phyloP scores from a whole-genome alignment of 1,284 basidiomycete genomes.

The Ustilago bromivora region DNA sequence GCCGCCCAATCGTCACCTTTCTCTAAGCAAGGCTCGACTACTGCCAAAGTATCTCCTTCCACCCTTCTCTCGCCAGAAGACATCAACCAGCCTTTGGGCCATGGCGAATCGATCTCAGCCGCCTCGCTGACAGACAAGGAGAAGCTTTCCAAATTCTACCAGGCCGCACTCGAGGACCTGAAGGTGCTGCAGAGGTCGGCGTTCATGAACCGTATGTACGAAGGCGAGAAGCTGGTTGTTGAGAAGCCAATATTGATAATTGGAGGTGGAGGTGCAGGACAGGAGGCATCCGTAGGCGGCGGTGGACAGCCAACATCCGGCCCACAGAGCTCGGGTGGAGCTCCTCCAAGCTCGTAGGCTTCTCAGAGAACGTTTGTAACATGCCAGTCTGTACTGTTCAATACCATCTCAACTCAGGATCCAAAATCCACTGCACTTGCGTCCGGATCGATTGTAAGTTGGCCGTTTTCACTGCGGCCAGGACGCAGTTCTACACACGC shows the following conservation, averaged over 20 bases:
- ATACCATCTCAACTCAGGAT: not conserved
- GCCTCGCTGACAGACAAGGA: constrained; percentile 41
- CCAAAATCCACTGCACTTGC: not conserved
- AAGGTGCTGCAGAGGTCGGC: constrained; percentile 66
- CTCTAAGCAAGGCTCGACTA: constrained; percentile 57
- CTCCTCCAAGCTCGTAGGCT: constrained; percentile 38
- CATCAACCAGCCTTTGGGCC: constrained; percentile 23
- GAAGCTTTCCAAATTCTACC: constrained; percentile 58
- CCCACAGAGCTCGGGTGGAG: constrained; percentile 46
- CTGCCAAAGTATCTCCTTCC: constrained; percentile 54
- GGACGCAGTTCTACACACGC: not conserved
- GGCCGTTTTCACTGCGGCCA: not conserved
- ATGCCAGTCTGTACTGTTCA: not conserved
- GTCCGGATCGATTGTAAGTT: not conserved
- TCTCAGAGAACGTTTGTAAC: not conserved
- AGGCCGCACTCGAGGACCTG: constrained; percentile 61
- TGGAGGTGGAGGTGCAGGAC: constrained; percentile 57
- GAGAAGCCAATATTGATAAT: constrained; percentile 62
- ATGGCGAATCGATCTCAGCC: constrained; percentile 34
- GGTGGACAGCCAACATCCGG: constrained; percentile 49
- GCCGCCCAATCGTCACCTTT: constrained; percentile 55
- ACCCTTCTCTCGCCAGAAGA: constrained; percentile 49
- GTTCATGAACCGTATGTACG: constrained; percentile 66
- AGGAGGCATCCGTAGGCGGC: constrained; percentile 50
- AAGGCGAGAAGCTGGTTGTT: constrained; percentile 67